Evolutionary conservation across 345 rosid species (phyloP).

Genomic region (Bruguiera sexangula): DNA sequence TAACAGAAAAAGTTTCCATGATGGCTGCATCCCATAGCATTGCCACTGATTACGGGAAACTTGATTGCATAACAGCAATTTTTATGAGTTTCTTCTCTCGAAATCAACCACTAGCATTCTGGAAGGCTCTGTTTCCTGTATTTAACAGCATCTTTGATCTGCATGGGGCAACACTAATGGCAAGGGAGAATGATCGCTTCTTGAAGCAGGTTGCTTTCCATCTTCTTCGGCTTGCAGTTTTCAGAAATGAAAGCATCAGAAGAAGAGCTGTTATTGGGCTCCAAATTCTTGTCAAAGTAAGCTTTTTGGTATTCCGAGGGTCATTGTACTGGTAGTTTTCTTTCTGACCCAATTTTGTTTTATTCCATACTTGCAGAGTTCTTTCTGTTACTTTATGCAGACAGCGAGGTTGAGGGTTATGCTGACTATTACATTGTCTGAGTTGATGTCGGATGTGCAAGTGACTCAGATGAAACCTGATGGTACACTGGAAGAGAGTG

Average conservation of each 20-base stretch:
- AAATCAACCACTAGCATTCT: conserved; percentile 86
- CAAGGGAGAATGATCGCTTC: conserved; percentile 99
- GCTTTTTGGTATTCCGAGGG: conserved; percentile 27
- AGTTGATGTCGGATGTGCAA: conserved; percentile 95
- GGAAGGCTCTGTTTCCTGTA: conserved; percentile 84
- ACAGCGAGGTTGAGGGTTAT: conserved; percentile 92
- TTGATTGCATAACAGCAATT: conserved; percentile 88
- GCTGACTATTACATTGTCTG: conserved; percentile 94
- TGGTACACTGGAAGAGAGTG: conserved; percentile 92
- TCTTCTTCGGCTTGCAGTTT: conserved; percentile 93
- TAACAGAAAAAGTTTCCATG: conserved; percentile 73
- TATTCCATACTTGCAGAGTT: conserved; percentile 65
- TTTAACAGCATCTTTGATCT: conserved; percentile 75
- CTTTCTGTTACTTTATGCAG: conserved; percentile 78
- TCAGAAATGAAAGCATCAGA: conserved; percentile 87
- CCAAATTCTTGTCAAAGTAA: conserved; percentile 89
- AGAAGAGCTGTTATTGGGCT: conserved; percentile 94
- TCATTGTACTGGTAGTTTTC: conserved; percentile 7
- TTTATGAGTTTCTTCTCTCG: conserved; percentile 84
- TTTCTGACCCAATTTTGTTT: conserved; percentile 5
- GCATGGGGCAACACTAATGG: conserved; percentile 94
- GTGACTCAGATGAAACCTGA: conserved; percentile 94
- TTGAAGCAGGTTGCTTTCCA: conserved; percentile 95
- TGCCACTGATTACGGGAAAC: conserved; percentile 96
- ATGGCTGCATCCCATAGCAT: conserved; percentile 88